These are phyloP conservation scores for Quercus engelmannii DNA, from an alignment of 306 rosid genomes.

Conservation along the genomic window DNA sequence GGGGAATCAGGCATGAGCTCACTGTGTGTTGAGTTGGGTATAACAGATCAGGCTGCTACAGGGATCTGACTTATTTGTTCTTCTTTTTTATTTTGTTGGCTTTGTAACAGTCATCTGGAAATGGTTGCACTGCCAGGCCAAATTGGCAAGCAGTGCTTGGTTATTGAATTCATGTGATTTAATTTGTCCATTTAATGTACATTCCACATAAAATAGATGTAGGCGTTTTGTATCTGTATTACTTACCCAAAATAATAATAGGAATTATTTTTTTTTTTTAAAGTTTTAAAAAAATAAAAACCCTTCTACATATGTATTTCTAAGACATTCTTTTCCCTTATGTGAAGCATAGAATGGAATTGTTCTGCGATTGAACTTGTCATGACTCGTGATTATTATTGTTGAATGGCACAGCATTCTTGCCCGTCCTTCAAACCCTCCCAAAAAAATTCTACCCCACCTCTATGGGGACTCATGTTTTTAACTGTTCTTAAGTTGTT, in stretches of 20 bases:
- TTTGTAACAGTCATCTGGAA: neutral
- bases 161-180: neutral
- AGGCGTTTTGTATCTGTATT: neutral
- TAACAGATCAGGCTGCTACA: slow-evolving; percentile 44
- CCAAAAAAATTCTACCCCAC: neutral
- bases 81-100: neutral
- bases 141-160: neutral
- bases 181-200: neutral
- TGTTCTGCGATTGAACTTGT: neutral
- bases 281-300: no score
- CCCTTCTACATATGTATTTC: neutral
- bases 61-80: slow-evolving; percentile 26
- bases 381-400: neutral
- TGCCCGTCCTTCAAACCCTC: no score
- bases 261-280: no score
- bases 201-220: neutral
- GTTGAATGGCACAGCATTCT: neutral
- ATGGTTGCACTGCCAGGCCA: neutral
- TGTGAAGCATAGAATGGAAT: neutral
- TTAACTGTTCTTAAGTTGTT: no score
- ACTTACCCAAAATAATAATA: no score
- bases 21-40: slow-evolving; percentile 66
- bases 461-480: neutral
- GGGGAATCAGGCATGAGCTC: slow-evolving; percentile 65
- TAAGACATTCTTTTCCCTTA: neutral